Base-by-base conservation (phyloP, 805 yeast genomes). In the Candida hispaniensis region DNA sequence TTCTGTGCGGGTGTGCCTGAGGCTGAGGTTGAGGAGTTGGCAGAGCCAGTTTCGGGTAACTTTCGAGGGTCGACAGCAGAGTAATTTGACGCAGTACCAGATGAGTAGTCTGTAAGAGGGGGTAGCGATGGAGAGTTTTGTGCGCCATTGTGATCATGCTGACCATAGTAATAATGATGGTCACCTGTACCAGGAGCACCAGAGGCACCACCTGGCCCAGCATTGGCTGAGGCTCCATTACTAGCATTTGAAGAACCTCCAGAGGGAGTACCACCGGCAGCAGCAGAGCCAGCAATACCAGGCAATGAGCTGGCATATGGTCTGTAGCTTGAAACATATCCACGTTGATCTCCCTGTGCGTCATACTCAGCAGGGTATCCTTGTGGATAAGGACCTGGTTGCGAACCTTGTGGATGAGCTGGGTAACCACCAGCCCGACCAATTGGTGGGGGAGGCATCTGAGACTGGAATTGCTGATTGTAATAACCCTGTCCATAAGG, bases 281-380 rank as follows among this genome's bases (percentile, higher is more conserved):
- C n/a, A n/a, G n/a, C n/a, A 28, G 35, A 12, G 46, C 41, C 44
- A 18, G 30, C 19, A 21, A 35, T n/a, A 40, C 48, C 17, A 35
- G 48, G 36, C 11, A 32, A 28, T 9, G 36, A 26, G 27, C 28
- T 23, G 13, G 36, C 24, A 18, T 23, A 32, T 5, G 36, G 36
- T 17, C 36, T 15, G 36, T 32, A 32, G 16, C 36, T 28, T 20
- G 28, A 18, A 13, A 32, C 36, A 22, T 32, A 32, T 12, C 36
- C 28, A 10, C 36, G 28, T 22, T 23, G 28, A 14, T 32, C 36
- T 7, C 36, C 36, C 9, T 20, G 18, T 9, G 36, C 36, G 16
- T 32, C 36, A 11, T 32, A 32, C 18, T 32, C 36, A 3, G 36
- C 36, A 3, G 36, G 36, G 17, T 32, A 32, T 10, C 36, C 24